phyloP scores from a whole-genome alignment of 2,329 filamentous ascomycete genomes.

The Zalaria obscura region DNA sequence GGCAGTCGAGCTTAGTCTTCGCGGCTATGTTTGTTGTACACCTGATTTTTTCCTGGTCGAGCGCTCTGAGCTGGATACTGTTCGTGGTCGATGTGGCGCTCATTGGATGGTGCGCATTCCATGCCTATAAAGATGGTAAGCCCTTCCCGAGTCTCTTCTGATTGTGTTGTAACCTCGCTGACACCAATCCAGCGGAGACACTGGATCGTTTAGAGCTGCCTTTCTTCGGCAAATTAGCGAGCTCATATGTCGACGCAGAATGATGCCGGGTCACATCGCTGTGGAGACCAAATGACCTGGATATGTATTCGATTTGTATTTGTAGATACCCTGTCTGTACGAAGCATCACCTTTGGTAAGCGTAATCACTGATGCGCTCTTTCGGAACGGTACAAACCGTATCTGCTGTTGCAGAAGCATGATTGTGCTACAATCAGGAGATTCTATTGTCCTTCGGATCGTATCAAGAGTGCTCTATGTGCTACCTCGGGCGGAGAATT shows the following conservation, averaged over 20 bases:
- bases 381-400: too few species aligned
- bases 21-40: conserved; percentile 53
- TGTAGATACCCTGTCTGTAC: not conserved
- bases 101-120: conserved; percentile 62
- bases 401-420: too few species aligned
- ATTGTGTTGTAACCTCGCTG: not conserved
- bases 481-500: too few species aligned
- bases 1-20: conserved; percentile 45
- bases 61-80: conserved; percentile 69
- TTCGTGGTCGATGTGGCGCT: conserved; percentile 61
- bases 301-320: not conserved
- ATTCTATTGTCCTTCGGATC: too few species aligned
- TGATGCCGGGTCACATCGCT: conserved; percentile 17
- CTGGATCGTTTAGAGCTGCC: conserved; percentile 67
- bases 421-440: too few species aligned
- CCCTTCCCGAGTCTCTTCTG: not conserved
- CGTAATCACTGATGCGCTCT: too few species aligned
- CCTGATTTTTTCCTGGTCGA: conserved; percentile 74
- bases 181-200: conserved; percentile 38
- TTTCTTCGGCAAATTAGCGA: conserved; percentile 72
- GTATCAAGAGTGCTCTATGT: too few species aligned
- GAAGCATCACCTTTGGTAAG: too few species aligned
- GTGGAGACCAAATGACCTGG: not conserved
- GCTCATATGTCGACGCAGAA: conserved; percentile 82
- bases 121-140: conserved; percentile 74